A percentile compares a stretch with the other conserved stretches of the same genome.
These are phyloP conservation scores for Coemansia sp. DNA, from an alignment of 192 early-diverging fungal genomes.

Conservation along the genomic window DNA sequence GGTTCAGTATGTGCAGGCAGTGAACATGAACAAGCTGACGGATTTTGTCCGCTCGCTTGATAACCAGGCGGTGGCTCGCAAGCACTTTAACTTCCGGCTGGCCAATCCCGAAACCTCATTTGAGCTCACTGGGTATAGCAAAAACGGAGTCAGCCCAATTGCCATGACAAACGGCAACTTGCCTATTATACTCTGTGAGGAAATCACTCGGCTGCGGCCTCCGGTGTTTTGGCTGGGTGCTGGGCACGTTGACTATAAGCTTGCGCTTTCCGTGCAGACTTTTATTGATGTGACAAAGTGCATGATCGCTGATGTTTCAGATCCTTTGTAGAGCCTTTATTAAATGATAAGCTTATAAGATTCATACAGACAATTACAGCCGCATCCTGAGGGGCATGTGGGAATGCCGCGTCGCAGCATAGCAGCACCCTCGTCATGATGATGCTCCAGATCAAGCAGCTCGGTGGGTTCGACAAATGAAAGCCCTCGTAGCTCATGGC, in stretches of 20 bases:
- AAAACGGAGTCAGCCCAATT: conserved; percentile 69
- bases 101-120: conserved; percentile 59
- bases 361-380: conserved; percentile 45
- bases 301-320: conserved; percentile 32
- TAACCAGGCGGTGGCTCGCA: conserved; percentile 57
- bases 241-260: conserved; percentile 85
- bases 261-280: conserved; percentile 61
- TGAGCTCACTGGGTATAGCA: conserved; percentile 71
- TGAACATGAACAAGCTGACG: conserved; percentile 64
- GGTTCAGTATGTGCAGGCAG: conserved; percentile 60
- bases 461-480: background rate
- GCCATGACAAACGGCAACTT: conserved; percentile 54
- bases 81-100: conserved; percentile 78
- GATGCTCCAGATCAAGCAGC: conserved; percentile 1
- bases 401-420: conserved; percentile 21
- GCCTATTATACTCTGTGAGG: conserved; percentile 67
- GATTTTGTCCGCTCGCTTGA: conserved; percentile 62
- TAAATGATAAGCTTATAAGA: conserved; percentile 17
- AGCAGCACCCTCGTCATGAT: conserved; percentile 8
- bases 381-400: conserved; percentile 47
- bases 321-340: background rate
- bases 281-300: conserved; percentile 55
- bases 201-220: conserved; percentile 61
- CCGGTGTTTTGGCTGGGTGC: conserved; percentile 74
- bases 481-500: background rate